These are phyloP conservation scores for Cucurbita argyrosperma DNA, from an alignment of 306 rosid genomes.

Conservation along the genomic window DNA sequence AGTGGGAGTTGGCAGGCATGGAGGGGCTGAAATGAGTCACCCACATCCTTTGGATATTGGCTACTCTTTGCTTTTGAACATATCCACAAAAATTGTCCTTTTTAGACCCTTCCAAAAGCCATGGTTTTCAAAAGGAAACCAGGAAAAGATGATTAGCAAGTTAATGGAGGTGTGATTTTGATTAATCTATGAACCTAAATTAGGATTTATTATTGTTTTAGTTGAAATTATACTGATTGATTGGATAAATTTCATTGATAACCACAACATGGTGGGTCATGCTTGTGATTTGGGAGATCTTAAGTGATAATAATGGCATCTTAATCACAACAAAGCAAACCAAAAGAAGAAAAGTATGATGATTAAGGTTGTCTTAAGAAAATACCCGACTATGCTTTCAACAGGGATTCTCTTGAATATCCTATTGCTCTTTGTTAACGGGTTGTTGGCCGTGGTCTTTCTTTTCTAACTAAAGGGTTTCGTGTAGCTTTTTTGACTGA, in stretches of 20 bases:
- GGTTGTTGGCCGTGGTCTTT: too few relatives aligned
- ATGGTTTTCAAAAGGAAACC: not conserved
- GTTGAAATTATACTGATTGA: not conserved
- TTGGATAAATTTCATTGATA: slow-evolving; percentile 2
- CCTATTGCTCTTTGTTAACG: too few relatives aligned
- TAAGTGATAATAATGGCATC: slow-evolving; percentile 7
- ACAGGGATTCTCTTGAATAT: too few relatives aligned
- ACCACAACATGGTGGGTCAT: slow-evolving; percentile 6
- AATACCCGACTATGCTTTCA: not conserved
- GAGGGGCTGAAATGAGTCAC: slow-evolving; percentile 1
- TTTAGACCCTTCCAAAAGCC: not conserved
- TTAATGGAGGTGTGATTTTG: slow-evolving; percentile 2
- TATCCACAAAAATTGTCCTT: not conserved
- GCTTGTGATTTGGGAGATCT: slow-evolving; percentile 11
- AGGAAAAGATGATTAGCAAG: not conserved
- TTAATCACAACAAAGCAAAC: slow-evolving; percentile 2
- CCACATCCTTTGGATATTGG: slow-evolving; percentile 1
- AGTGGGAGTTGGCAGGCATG: not conserved
- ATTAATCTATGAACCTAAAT: not conserved
- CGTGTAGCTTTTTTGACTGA: too few relatives aligned
- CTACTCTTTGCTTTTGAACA: not conserved
- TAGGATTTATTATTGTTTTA: not conserved
- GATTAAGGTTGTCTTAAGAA: not conserved
- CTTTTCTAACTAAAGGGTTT: too few relatives aligned
- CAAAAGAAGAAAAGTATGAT: not conserved